Conservation (phyloP, 2,329 filamentous ascomycete species). For the Nothophaeocryptopus gaeumannii region DNA sequence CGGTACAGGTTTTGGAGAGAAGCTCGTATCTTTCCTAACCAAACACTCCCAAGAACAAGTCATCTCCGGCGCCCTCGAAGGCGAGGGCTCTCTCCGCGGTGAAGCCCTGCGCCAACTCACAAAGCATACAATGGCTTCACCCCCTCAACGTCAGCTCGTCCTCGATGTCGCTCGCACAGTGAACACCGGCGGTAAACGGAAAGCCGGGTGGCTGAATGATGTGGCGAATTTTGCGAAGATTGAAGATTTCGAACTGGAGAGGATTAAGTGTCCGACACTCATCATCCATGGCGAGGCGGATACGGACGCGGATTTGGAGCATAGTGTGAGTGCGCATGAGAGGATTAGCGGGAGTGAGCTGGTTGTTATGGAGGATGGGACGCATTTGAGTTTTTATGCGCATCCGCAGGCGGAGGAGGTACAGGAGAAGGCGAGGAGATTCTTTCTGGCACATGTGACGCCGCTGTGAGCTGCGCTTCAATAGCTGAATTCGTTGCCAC, state of each 20-base stretch:
- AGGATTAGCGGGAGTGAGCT: too few relatives aligned
- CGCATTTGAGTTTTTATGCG: neutral
- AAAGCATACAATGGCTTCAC: too few relatives aligned
- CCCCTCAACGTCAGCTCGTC: too few relatives aligned
- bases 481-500: too few relatives aligned
- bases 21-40: neutral
- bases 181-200: neutral
- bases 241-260: neutral
- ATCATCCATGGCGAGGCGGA: neutral
- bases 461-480: too few relatives aligned
- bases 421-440: neutral
- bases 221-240: neutral
- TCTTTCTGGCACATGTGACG: too few relatives aligned
- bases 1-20: neutral
- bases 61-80: neutral
- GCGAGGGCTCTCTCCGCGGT: too few relatives aligned
- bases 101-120: too few relatives aligned
- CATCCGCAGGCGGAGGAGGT: neutral
- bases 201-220: neutral
- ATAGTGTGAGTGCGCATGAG: neutral
- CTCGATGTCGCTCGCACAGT: neutral
- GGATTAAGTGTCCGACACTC: neutral
- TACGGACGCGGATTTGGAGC: neutral
- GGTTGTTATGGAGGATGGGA: neutral
- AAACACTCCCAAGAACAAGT: neutral